Percentiles rank a stretch among this genome's conserved stretches.
Conservation (phyloP, 495 filamentous ascomycete genomes). For the Xylaria telfairii region DNA sequence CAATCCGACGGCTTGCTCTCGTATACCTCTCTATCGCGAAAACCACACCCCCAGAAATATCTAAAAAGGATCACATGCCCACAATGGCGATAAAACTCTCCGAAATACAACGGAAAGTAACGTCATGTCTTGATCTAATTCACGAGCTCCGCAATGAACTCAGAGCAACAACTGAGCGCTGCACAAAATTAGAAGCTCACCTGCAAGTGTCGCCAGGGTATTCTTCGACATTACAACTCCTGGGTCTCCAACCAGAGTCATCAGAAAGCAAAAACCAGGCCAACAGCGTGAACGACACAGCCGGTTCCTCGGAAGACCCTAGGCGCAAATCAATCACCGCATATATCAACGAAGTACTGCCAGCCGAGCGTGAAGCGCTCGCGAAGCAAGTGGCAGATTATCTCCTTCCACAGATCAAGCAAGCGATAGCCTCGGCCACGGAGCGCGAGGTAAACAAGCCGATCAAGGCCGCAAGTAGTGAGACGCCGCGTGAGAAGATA, state of each 20-base stretch:
- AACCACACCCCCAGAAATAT: neutral
- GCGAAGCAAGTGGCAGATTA: neutral
- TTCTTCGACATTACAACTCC: neutral
- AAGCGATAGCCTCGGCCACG: neutral
- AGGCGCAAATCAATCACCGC: neutral
- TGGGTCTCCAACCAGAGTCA: neutral
- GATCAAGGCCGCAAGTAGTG: neutral
- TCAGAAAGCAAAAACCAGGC: neutral
- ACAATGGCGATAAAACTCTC: too few relatives aligned
- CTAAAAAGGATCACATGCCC: too few relatives aligned
- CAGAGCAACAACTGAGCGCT: neutral
- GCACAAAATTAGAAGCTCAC: neutral
- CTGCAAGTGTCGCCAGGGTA: too few relatives aligned
- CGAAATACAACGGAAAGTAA: neutral
- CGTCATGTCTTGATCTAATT: neutral
- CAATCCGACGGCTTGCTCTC: neutral
- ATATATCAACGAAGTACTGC: neutral
- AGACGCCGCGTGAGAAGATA: constrained; percentile 11
- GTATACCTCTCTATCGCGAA: neutral
- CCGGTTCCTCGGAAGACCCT: neutral
- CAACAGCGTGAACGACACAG: neutral
- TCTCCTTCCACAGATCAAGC: neutral
- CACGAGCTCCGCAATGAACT: neutral
- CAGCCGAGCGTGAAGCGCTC: neutral
- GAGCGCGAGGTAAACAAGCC: neutral